Conservation (phyloP, 176 grass and related monocot genomes). For the Avena eriantha region DNA sequence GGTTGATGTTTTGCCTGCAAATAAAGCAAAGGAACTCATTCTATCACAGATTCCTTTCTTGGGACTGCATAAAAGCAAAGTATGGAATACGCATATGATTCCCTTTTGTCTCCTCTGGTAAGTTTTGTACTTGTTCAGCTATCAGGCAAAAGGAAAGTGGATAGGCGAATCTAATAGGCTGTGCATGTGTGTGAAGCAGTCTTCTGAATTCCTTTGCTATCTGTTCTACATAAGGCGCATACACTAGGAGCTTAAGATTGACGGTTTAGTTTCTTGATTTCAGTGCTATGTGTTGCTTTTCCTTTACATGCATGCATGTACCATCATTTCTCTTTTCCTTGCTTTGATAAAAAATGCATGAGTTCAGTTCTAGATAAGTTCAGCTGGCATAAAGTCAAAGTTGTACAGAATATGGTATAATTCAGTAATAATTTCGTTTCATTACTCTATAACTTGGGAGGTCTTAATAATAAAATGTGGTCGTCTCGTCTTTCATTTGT, state of each 20-base stretch:
- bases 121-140: conserved; percentile 97
- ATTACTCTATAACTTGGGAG: conserved; percentile 2
- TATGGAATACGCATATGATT: conserved; percentile 90
- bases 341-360: conserved; percentile 10
- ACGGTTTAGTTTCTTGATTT: conserved; percentile 46
- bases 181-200: conserved; percentile 46
- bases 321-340: conserved; percentile 27
- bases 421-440: neutral
- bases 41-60: conserved; percentile 73
- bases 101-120: conserved; percentile 90
- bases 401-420: conserved; percentile 13
- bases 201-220: conserved; percentile 38
- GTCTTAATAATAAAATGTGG: neutral
- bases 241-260: conserved; percentile 49
- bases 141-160: conserved; percentile 65
- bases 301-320: conserved; percentile 32
- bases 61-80: conserved; percentile 82
- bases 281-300: conserved; percentile 43
- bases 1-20: conserved; percentile 54
- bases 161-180: conserved; percentile 57
- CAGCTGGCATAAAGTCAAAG: conserved; percentile 7
- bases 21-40: conserved; percentile 79
- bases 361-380: conserved; percentile 34
- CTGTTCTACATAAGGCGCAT: conserved; percentile 46
- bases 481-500: neutral